phyloP scores from a whole-genome alignment of 495 filamentous ascomycete genomes.

The Neurospora sp. region DNA sequence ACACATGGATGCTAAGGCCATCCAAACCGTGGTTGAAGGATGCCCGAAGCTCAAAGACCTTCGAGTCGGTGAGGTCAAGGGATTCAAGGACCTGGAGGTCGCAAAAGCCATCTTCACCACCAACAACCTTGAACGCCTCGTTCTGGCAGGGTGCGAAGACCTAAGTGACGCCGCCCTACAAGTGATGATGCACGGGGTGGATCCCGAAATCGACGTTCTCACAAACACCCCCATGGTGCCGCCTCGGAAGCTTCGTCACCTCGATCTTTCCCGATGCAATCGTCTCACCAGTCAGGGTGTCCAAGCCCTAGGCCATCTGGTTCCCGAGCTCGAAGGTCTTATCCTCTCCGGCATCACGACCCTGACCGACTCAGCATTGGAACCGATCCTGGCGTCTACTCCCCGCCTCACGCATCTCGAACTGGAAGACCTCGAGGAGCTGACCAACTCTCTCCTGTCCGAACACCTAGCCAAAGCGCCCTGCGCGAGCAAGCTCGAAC shows the following conservation, averaged over 20 bases:
- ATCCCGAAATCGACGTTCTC: conserved; percentile 68
- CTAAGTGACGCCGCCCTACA: conserved; percentile 62
- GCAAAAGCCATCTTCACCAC: conserved; percentile 62
- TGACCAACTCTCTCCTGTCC: conserved; percentile 65
- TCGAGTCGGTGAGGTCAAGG: conserved; percentile 68
- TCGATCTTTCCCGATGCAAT: conserved; percentile 74
- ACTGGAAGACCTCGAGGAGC: conserved; percentile 68
- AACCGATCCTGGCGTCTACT: conserved; percentile 60
- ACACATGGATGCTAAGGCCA: conserved; percentile 72
- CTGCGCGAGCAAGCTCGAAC: conserved; percentile 58
- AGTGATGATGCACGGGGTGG: conserved; percentile 59
- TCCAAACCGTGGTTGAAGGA: conserved; percentile 58
- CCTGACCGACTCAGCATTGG: conserved; percentile 65
- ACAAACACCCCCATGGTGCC: conserved; percentile 67
- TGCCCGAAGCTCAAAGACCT: conserved; percentile 71
- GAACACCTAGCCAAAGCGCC: conserved; percentile 62
- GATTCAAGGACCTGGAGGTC: conserved; percentile 63
- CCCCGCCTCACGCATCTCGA: conserved; percentile 79
- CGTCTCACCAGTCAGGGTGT: conserved; percentile 63
- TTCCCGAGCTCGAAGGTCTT: conserved; percentile 73
- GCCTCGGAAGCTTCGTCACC: conserved; percentile 67
- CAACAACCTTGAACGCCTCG: conserved; percentile 71
- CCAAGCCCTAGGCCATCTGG: conserved; percentile 54
- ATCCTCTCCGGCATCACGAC: conserved; percentile 62
- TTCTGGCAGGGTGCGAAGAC: conserved; percentile 66